These are phyloP conservation scores for Wickerhamomyces bovis DNA, from an alignment of 805 yeast species.

Conservation along the genomic window DNA sequence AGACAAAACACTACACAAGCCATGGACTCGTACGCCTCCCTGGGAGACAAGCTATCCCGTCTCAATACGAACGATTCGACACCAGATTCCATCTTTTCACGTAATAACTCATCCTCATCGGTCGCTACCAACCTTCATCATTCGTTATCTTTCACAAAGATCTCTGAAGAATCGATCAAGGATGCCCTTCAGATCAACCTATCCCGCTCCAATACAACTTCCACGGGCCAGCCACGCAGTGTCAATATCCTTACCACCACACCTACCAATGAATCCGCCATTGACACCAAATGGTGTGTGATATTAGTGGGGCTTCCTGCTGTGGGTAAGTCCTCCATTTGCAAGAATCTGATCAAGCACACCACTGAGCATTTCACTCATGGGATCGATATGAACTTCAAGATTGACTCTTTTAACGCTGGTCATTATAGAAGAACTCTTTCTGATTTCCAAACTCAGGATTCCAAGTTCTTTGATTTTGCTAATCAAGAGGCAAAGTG, in stretches of 20 bases:
- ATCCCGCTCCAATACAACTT: constrained; percentile 1
- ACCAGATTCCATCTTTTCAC: constrained; percentile 17
- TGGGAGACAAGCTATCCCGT: constrained; percentile 14
- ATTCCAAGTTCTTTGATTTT: constrained; percentile 36
- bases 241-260: constrained; percentile 22
- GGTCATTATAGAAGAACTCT: constrained; percentile 59
- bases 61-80: constrained; percentile 21
- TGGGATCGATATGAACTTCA: constrained; percentile 15
- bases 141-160: neutral
- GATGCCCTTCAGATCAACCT: constrained; percentile 16
- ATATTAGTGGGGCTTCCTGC: constrained; percentile 77
- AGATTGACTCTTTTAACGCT: constrained; percentile 56
- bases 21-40: neutral
- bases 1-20: neutral
- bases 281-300: constrained; percentile 47
- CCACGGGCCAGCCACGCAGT: constrained; percentile 17
- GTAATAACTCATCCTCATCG: constrained; percentile 21
- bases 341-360: constrained; percentile 56
- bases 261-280: constrained; percentile 20
- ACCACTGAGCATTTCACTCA: constrained; percentile 29
- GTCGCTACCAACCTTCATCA: constrained; percentile 11
- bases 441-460: constrained; percentile 32
- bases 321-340: constrained; percentile 67
- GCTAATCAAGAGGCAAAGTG: constrained; percentile 36
- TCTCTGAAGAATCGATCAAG: constrained; percentile 2